These are phyloP conservation scores for Aspergillus affinis DNA, from an alignment of 495 filamentous ascomycete species.

Conservation along the genomic window DNA sequence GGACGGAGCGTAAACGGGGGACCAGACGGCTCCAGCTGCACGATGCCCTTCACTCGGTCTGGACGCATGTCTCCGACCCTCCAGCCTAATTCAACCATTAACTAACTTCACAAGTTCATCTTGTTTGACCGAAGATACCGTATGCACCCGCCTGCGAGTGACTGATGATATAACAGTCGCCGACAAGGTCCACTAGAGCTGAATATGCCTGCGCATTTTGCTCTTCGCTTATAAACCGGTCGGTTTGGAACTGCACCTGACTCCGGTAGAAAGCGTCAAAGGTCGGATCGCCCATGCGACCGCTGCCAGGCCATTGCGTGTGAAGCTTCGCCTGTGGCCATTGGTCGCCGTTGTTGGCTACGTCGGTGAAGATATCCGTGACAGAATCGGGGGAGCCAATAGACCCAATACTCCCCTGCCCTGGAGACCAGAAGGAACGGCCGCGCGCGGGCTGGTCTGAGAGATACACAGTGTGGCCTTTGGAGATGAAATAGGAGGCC, in stretches of 20 bases:
- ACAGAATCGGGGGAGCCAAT: constrained; percentile 25
- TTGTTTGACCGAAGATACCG: not conserved
- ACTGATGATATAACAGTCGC: constrained; percentile 27
- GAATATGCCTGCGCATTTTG: constrained; percentile 23
- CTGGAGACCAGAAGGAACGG: constrained; percentile 16
- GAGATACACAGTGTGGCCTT: constrained; percentile 48
- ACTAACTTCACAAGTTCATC: not conserved
- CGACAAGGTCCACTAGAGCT: constrained; percentile 34
- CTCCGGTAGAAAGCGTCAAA: constrained; percentile 47
- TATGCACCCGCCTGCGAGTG: constrained; percentile 35
- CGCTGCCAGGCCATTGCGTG: constrained; percentile 57
- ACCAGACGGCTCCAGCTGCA: constrained; percentile 31
- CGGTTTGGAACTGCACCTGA: constrained; percentile 26
- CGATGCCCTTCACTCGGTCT: constrained; percentile 25
- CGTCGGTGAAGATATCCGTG: constrained; percentile 39
- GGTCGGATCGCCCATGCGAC: constrained; percentile 45
- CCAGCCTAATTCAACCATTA: constrained; percentile 11
- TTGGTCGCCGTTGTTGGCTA: constrained; percentile 25
- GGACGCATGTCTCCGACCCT: constrained; percentile 30
- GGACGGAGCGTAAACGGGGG: constrained; percentile 20
- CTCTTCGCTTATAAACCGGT: constrained; percentile 20
- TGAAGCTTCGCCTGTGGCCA: constrained; percentile 49
- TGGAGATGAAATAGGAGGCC: constrained; percentile 49
- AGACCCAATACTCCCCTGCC: constrained; percentile 10
- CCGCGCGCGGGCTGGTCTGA: constrained; percentile 44